Conservation (phyloP, 345 rosid species). For the Salix arbutifolia region DNA sequence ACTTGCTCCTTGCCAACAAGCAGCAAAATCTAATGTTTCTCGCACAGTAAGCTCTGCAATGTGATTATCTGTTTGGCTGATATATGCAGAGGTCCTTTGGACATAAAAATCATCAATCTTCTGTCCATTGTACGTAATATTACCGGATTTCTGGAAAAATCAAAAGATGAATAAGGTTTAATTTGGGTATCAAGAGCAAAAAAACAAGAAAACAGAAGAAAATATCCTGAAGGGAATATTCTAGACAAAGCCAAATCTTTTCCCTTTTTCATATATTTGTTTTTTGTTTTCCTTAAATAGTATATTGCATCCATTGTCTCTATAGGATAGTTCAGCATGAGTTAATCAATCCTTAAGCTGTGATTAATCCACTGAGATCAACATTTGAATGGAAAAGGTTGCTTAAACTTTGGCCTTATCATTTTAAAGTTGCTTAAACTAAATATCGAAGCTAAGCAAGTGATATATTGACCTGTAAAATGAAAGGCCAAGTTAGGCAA, state of each 20-base stretch:
- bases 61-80: slow-evolving; percentile 86
- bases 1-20: slow-evolving; percentile 85
- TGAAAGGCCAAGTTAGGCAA: not conserved
- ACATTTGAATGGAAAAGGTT: not conserved
- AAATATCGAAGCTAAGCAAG: not conserved
- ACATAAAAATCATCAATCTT: slow-evolving; percentile 62
- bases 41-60: slow-evolving; percentile 87
- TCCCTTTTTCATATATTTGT: not conserved
- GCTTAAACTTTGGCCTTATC: not conserved
- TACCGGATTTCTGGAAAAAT: slow-evolving; percentile 53
- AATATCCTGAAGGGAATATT: not conserved
- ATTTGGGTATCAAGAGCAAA: not conserved
- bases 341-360: not conserved
- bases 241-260: not conserved
- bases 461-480: not conserved
- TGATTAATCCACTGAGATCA: not conserved
- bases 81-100: slow-evolving; percentile 84
- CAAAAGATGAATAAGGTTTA: not conserved
- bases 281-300: not conserved
- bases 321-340: not conserved
- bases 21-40: slow-evolving; percentile 92
- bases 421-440: not conserved
- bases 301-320: not conserved
- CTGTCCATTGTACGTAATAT: slow-evolving; percentile 73
- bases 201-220: not conserved